A percentile compares a stretch with the other conserved stretches of the same genome.
Conservation (phyloP, 345 rosid genomes). For the Bruguiera sexangula region DNA sequence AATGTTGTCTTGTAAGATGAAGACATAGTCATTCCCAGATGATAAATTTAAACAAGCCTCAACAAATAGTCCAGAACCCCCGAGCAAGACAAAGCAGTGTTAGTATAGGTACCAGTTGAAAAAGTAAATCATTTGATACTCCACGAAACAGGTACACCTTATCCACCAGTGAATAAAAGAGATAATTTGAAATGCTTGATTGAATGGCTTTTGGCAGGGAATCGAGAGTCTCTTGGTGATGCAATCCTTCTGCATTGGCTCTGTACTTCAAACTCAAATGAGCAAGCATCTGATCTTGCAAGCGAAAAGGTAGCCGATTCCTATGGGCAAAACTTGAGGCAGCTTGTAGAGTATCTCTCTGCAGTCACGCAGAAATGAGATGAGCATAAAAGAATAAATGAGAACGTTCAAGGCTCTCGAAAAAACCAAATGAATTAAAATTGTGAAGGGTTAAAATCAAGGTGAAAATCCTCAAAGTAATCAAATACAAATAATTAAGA, state of each 20-base stretch:
- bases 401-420: background rate
- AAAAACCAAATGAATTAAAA: background rate
- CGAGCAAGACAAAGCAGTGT: constrained; percentile 1
- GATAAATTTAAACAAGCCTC: background rate
- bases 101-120: constrained; percentile 66
- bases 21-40: background rate
- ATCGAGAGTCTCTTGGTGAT: constrained; percentile 81
- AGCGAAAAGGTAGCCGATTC: constrained; percentile 66
- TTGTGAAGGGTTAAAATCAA: no score
- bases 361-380: constrained; percentile 13
- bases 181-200: constrained; percentile 67
- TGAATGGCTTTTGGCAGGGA: constrained; percentile 87
- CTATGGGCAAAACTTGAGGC: constrained; percentile 73
- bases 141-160: constrained; percentile 79
- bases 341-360: constrained; percentile 87
- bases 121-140: constrained; percentile 82
- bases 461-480: no score
- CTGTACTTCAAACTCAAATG: constrained; percentile 78
- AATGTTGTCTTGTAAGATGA: no score
- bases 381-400: constrained; percentile 1
- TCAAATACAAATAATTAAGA: no score
- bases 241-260: constrained; percentile 85
- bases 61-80: background rate
- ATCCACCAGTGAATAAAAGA: constrained; percentile 77
- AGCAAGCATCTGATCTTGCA: constrained; percentile 93